phyloP scores from a whole-genome alignment of 2,329 filamentous ascomycete species.

The Sporothrix brunneoviolacea region DNA sequence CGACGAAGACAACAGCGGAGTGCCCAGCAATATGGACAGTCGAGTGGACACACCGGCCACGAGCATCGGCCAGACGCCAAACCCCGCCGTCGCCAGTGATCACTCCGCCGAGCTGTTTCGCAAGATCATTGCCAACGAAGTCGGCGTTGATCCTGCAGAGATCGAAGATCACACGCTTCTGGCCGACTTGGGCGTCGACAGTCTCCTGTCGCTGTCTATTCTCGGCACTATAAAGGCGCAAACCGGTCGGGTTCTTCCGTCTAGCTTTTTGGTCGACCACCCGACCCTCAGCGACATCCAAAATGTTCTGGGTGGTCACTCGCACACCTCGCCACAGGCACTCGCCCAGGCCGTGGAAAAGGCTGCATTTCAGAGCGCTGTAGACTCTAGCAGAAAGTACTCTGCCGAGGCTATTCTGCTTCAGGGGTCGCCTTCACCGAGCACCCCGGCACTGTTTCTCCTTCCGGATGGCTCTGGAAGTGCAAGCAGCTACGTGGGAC shows the following conservation, averaged over 20 bases:
- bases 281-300: not conserved
- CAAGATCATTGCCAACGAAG: conserved; percentile 5
- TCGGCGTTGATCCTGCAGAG: not conserved
- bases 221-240: not conserved
- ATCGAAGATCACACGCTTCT: not conserved
- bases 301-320: not conserved
- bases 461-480: conserved; percentile 3
- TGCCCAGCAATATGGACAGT: not conserved
- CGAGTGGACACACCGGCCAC: not conserved
- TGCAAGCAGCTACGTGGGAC: conserved; percentile 6
- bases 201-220: not conserved
- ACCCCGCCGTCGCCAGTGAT: not conserved
- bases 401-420: not conserved
- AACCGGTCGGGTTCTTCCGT: not conserved
- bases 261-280: not conserved
- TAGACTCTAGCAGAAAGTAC: not conserved
- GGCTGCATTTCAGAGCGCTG: not conserved
- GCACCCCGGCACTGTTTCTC: not conserved
- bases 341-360: not conserved
- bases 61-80: conserved; percentile 1
- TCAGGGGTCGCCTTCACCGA: not conserved
- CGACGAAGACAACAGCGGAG: not conserved
- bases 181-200: not conserved
- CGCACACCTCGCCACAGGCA: not conserved
- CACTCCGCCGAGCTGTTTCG: not conserved